These are phyloP conservation scores for Cercospora zeae-maydis DNA, from an alignment of 2,329 filamentous ascomycete genomes.

Conservation along the genomic window DNA sequence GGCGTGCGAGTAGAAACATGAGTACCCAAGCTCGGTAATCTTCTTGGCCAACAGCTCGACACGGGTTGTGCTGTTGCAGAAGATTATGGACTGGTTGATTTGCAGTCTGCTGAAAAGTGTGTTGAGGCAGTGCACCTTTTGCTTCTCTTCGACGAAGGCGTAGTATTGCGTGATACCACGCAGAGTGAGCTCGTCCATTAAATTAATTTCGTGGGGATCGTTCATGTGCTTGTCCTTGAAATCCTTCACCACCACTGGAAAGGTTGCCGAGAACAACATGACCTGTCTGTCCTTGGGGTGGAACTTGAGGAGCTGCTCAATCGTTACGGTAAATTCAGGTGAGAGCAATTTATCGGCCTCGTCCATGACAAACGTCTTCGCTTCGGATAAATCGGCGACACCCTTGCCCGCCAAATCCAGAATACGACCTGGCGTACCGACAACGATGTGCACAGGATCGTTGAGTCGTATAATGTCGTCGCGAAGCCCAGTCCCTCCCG, in stretches of 20 bases:
- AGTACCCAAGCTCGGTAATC: conserved; percentile 98
- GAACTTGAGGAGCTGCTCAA: conserved; percentile 91
- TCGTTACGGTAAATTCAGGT: conserved; percentile 92
- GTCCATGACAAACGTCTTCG: conserved; percentile 98
- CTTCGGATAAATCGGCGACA: conserved; percentile 92
- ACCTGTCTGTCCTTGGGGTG: conserved; percentile 97
- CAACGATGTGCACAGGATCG: conserved; percentile 94
- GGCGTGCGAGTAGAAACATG: conserved; percentile 98
- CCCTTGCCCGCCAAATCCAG: conserved; percentile 94
- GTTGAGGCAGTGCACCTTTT: conserved; percentile 98
- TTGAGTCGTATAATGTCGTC: conserved; percentile 95
- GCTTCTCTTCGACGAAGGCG: conserved; percentile 97
- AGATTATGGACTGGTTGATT: conserved; percentile 99
- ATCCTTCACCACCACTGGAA: conserved; percentile 92
- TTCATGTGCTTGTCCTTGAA: conserved; percentile 99
- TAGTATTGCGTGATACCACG: conserved; percentile 99
- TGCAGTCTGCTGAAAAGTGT: conserved; percentile 98
- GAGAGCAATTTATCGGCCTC: conserved; percentile 98
- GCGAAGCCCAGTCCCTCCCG: conserved; percentile 88
- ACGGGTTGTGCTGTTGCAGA: conserved; percentile 98
- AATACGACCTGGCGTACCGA: conserved; percentile 94
- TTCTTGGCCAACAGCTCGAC: conserved; percentile 98
- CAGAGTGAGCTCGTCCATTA: conserved; percentile 98
- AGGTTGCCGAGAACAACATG: conserved; percentile 98
- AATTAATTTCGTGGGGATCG: conserved; percentile 95